Evolutionary conservation across 371 early-diverging fungal species (phyloP), one percentile per base, ranked within the genome.

Genomic region (Dichotomocladium elegans): DNA sequence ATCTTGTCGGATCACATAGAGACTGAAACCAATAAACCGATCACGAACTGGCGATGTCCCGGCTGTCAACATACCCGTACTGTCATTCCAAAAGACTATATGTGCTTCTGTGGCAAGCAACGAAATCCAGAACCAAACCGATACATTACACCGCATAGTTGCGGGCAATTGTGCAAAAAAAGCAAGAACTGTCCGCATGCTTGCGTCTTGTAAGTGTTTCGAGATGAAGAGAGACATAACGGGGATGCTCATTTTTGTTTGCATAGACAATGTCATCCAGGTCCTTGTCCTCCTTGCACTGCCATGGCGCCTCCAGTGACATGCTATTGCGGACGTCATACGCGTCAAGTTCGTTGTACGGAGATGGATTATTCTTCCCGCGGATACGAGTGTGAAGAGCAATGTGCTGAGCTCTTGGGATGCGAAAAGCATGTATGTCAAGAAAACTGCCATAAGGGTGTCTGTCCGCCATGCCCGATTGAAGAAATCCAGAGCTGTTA

Each of bases 281-380:
- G 97, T 1, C 95, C 94, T 12, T 96, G 97, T 55, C 87, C 90
- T 25, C 92, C 94, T 2, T 96, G 97, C 66, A 83, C 85, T 19
- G 81, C 83, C 11, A 69, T 89, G 70, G 90, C 90, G 3, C 89
- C 92, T 2, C 62, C 74, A 6, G 77, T 80, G 35, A 66, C 64
- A 6, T 97, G 97, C 70, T 87, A 81, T 62, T 96, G 97, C 69
- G 94, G 94, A 9, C 80, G 81, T 33, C 66, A 77, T 11, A 66
- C 66, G 1, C 80, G 59, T 55, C 83, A 85, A 57, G 53, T 77
- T 31, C 71, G 85, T 33, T 94, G 94, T 61, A 71, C 77, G 34
- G 86, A 87, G n/a, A 76, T 83, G 22, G 82, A 80, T 57, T 72
- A 85, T 71, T 51, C 77, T 30, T 74, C 71, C 49, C 79, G 46